These are phyloP conservation scores for Rhizoclosmatium sp. DNA, from an alignment of 192 early-diverging fungal species.

Conservation along the genomic window DNA sequence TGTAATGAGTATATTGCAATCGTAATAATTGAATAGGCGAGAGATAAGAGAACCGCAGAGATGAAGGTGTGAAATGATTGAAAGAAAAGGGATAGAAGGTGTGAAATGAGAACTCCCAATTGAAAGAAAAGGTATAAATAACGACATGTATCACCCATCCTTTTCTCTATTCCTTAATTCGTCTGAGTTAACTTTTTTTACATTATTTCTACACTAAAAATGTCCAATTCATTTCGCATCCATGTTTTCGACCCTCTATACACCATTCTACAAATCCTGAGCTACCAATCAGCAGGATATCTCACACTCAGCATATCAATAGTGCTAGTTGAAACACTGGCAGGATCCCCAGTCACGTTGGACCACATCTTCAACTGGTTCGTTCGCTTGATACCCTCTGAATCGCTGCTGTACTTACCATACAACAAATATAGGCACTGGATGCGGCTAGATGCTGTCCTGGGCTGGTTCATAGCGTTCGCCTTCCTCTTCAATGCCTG, in stretches of 20 bases:
- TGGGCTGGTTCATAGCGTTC: constrained; percentile 72
- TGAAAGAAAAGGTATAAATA: too few species aligned
- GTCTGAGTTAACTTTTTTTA: too few species aligned
- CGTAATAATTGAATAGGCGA: too few species aligned
- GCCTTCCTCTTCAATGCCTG: constrained; percentile 72
- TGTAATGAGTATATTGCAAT: too few species aligned
- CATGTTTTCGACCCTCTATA: constrained; percentile 25
- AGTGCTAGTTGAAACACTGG: constrained; percentile 60
- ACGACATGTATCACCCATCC: too few species aligned
- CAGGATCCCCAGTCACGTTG: constrained; percentile 69
- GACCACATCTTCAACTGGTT: constrained; percentile 70
- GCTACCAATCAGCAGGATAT: constrained; percentile 66
- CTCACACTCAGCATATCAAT: constrained; percentile 59
- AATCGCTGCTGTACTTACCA: not conserved
- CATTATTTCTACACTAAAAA: not conserved
- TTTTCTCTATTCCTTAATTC: too few species aligned
- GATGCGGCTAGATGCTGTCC: constrained; percentile 43
- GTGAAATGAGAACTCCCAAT: too few species aligned
- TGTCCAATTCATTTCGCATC: constrained; percentile 26
- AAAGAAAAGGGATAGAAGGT: too few species aligned
- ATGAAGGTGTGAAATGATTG: too few species aligned
- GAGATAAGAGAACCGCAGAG: too few species aligned
- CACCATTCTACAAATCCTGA: constrained; percentile 23
- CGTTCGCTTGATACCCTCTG: not conserved
- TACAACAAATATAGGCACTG: constrained; percentile 65